Percentiles rank a stretch among this genome's conserved stretches.
Evolutionary conservation across 768 basidiomycete species (phyloP).

Genomic region (Russula compacta): DNA sequence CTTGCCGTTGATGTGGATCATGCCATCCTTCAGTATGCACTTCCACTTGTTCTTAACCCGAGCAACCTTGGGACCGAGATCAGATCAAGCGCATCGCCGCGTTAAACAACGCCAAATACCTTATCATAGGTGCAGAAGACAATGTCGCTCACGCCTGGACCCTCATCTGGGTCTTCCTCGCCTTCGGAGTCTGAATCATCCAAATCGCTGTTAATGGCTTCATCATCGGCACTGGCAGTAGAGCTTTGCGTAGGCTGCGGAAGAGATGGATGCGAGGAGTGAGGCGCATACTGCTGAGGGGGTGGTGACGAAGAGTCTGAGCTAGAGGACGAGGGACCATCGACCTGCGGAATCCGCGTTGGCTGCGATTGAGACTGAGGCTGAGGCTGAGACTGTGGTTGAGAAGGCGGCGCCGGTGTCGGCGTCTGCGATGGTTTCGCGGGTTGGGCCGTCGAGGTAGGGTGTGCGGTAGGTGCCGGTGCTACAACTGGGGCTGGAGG

Average conservation of each 20-base stretch:
- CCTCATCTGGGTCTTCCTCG: slow-evolving; percentile 77
- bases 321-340: slow-evolving; percentile 62
- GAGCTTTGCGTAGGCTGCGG: slow-evolving; percentile 48
- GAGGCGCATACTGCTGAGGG: slow-evolving; percentile 51
- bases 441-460: slow-evolving; percentile 24
- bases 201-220: slow-evolving; percentile 93
- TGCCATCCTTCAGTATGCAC: slow-evolving; percentile 93
- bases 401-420: background rate
- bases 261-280: slow-evolving; percentile 63
- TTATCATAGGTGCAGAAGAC: slow-evolving; percentile 99
- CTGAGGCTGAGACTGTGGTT: slow-evolving; percentile 12
- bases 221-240: slow-evolving; percentile 41
- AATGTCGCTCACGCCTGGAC: slow-evolving; percentile 74
- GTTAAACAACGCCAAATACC: slow-evolving; percentile 36
- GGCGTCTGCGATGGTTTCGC: slow-evolving; percentile 11
- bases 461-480: slow-evolving; percentile 41
- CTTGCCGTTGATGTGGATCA: slow-evolving; percentile 94
- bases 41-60: slow-evolving; percentile 99
- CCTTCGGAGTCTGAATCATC: slow-evolving; percentile 90
- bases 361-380: slow-evolving; percentile 11
- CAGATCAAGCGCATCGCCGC: background rate
- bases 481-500: slow-evolving; percentile 37
- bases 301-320: slow-evolving; percentile 68
- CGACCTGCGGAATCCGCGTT: slow-evolving; percentile 69
- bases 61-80: slow-evolving; percentile 63